phyloP scores from a whole-genome alignment of 2,329 filamentous ascomycete species.

The Aspergillus brunneoviolaceus region DNA sequence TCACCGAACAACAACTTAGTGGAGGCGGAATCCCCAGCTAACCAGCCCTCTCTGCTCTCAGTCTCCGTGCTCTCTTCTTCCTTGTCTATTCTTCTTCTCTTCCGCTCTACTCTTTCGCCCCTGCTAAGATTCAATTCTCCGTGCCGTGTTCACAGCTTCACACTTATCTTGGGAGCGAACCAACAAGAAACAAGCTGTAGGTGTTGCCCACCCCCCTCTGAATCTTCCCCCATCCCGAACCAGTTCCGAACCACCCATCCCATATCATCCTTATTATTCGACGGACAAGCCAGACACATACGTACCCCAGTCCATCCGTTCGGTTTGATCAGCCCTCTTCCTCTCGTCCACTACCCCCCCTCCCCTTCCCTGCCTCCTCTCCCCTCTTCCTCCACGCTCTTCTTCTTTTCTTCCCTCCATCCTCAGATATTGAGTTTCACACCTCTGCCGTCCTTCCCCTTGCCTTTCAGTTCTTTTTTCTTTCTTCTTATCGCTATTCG shows the following conservation, averaged over 20 bases:
- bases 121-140: neutral
- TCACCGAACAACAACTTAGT: no score
- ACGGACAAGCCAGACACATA: neutral
- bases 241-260: neutral
- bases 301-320: neutral
- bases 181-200: neutral
- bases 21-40: neutral
- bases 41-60: conserved; percentile 6
- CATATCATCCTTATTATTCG: neutral
- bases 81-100: neutral
- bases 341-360: neutral
- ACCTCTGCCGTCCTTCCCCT: conserved; percentile 1
- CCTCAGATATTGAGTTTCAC: neutral
- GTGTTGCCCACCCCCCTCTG: no score
- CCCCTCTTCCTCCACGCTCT: neutral
- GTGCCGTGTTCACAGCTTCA: neutral
- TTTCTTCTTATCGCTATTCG: conserved; percentile 18
- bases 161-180: neutral
- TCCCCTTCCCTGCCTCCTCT: neutral
- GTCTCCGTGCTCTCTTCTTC: neutral
- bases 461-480: conserved; percentile 23
- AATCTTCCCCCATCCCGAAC: neutral
- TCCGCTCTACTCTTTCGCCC: neutral
- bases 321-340: neutral
- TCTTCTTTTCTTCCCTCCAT: neutral